These are phyloP conservation scores for Fusarium torreyae DNA, from an alignment of 2,329 filamentous ascomycete species.

Conservation along the genomic window DNA sequence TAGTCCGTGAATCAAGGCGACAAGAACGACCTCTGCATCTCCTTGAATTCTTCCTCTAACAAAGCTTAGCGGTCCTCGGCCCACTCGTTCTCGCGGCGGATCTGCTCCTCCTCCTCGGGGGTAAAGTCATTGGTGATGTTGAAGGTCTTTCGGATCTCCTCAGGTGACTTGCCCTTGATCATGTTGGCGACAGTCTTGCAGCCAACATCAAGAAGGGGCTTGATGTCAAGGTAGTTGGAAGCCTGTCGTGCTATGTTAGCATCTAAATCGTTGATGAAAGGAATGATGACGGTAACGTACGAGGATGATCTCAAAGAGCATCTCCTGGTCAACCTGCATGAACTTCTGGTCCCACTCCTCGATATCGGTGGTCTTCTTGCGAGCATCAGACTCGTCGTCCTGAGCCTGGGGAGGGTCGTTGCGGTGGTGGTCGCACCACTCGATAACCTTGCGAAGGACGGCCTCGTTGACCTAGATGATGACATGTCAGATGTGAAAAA, in stretches of 20 bases:
- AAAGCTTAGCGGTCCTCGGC: constrained; percentile 80
- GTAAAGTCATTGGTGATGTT: constrained; percentile 99
- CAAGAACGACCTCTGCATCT: constrained; percentile 1
- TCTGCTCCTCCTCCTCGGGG: constrained; percentile 98
- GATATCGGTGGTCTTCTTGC: constrained; percentile 99
- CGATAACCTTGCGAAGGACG: constrained; percentile 94
- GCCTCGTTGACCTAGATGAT: constrained; percentile 84
- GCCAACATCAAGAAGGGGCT: constrained; percentile 95
- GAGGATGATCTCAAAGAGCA: constrained; percentile 99
- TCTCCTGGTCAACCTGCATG: constrained; percentile 99
- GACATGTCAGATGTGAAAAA: constrained; percentile 34
- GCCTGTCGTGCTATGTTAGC: constrained; percentile 69
- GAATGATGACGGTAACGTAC: constrained; percentile 65
- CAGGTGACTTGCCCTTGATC: constrained; percentile 99
- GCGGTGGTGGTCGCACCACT: constrained; percentile 98
- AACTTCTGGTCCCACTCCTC: constrained; percentile 99
- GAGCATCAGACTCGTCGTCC: constrained; percentile 92
- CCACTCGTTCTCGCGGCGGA: constrained; percentile 92
- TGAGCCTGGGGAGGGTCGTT: constrained; percentile 84
- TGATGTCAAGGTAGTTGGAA: constrained; percentile 99
- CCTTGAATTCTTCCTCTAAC: constrained; percentile 2
- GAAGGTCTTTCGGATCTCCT: constrained; percentile 99
- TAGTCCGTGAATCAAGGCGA: constrained; percentile 3
- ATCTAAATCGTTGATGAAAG: neutral
- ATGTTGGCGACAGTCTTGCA: constrained; percentile 99